These are phyloP conservation scores for Blastomyces silverae DNA, from an alignment of 2,329 filamentous ascomycete genomes.

Conservation along the genomic window DNA sequence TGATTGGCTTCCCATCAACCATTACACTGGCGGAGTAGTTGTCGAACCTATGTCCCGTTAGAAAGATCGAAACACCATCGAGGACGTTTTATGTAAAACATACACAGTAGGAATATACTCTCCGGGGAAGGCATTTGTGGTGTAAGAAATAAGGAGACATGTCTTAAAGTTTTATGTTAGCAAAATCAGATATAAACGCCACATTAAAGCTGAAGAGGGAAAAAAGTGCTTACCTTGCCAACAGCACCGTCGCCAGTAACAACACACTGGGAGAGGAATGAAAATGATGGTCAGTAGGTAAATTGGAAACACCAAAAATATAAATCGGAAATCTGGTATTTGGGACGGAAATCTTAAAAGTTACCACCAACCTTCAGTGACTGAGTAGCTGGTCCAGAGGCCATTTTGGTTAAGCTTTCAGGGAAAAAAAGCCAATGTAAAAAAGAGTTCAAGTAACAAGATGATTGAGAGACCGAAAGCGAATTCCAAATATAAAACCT, in stretches of 20 bases:
- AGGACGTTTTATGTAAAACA: conserved; percentile 23
- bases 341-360: conserved; percentile 10
- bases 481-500: not conserved
- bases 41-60: conserved; percentile 63
- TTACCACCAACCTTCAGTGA: conserved; percentile 71
- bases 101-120: conserved; percentile 96
- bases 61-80: conserved; percentile 16
- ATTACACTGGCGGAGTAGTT: conserved; percentile 99
- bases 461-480: not conserved
- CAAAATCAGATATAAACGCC: not conserved
- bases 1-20: conserved; percentile 97
- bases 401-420: conserved; percentile 44
- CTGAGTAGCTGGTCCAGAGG: conserved; percentile 78
- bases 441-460: conserved; percentile 16
- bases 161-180: conserved; percentile 54
- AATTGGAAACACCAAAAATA: not conserved
- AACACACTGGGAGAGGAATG: conserved; percentile 62
- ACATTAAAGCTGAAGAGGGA: conserved; percentile 5
- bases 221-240: conserved; percentile 68
- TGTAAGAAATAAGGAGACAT: conserved; percentile 98
- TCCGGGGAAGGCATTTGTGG: conserved; percentile 98
- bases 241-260: conserved; percentile 99
- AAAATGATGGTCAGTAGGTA: conserved; percentile 10
- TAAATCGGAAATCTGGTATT: conserved; percentile 20
- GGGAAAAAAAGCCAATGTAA: conserved; percentile 18